phyloP scores from a whole-genome alignment of 2,329 filamentous ascomycete species.

The Trichoderma sp. region DNA sequence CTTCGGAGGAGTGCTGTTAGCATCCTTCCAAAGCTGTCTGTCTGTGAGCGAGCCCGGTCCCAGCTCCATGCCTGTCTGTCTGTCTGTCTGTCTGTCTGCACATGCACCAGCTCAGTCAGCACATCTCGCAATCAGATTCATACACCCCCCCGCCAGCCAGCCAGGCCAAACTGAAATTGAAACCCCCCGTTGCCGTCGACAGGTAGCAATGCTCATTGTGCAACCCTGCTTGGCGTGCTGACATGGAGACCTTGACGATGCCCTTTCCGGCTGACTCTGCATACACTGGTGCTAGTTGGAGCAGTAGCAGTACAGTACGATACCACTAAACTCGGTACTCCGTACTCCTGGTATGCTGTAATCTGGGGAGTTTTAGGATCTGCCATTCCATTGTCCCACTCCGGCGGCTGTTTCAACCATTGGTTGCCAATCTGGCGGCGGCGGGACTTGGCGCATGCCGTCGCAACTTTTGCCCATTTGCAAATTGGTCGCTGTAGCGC shows the following conservation, averaged over 20 bases:
- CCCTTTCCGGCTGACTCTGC: not conserved
- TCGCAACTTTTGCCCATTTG: not conserved
- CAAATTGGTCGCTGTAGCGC: not conserved
- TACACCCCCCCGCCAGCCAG: not conserved
- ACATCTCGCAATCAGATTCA: slow-evolving; percentile 1
- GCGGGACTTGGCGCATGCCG: slow-evolving; percentile 7
- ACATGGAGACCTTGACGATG: not conserved
- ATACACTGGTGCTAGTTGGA: not conserved
- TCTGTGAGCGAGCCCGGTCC: not conserved
- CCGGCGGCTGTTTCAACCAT: slow-evolving; percentile 12
- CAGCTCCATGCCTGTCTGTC: not conserved
- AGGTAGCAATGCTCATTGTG: not conserved
- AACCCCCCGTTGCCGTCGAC: not conserved
- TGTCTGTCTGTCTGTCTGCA: not conserved
- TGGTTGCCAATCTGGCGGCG: not conserved
- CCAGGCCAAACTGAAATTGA: not conserved
- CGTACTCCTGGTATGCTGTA: not conserved
- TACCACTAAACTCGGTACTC: not conserved
- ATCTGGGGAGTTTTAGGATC: slow-evolving; percentile 3
- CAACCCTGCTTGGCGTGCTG: not conserved
- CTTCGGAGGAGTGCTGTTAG: slow-evolving; percentile 6
- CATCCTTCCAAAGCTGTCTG: not conserved
- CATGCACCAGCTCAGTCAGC: slow-evolving; percentile 2
- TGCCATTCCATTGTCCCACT: slow-evolving; percentile 3
- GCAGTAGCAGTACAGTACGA: not conserved